These are phyloP conservation scores for Apiotrichum laibachii DNA, from an alignment of 1,284 basidiomycete species.

Conservation along the genomic window DNA sequence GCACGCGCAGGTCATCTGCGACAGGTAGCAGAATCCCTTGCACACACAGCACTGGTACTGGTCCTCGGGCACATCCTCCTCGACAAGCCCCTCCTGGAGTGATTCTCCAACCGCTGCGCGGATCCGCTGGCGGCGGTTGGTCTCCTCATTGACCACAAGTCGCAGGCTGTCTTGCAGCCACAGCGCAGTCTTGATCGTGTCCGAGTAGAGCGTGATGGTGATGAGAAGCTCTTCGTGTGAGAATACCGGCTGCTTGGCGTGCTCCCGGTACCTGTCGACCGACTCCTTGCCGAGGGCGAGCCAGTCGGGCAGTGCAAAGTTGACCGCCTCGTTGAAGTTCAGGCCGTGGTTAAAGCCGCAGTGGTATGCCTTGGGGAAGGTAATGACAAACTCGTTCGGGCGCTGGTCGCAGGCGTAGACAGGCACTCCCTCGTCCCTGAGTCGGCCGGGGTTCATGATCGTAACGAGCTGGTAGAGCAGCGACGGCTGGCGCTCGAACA, in stretches of 20 bases:
- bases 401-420: constrained; percentile 94
- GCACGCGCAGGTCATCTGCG: constrained; percentile 80
- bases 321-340: constrained; percentile 99
- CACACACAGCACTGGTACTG: constrained; percentile 93
- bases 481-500: constrained; percentile 98
- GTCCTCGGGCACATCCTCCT: constrained; percentile 80
- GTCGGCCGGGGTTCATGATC: constrained; percentile 89
- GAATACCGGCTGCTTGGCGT: constrained; percentile 92
- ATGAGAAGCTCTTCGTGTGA: constrained; percentile 96
- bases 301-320: constrained; percentile 98
- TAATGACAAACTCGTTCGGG: constrained; percentile 95
- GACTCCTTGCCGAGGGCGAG: constrained; percentile 80
- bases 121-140: constrained; percentile 61
- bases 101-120: constrained; percentile 55
- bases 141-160: constrained; percentile 87
- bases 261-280: constrained; percentile 80
- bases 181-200: constrained; percentile 85
- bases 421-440: constrained; percentile 84
- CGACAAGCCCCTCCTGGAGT: constrained; percentile 68
- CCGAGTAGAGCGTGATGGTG: constrained; percentile 90
- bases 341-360: constrained; percentile 98
- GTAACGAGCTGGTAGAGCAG: constrained; percentile 96
- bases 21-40: constrained; percentile 93
- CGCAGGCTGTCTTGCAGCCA: constrained; percentile 81
- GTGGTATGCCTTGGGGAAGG: constrained; percentile 97